Evolutionary conservation across 768 basidiomycete species (phyloP).

Genomic region (Agrocybe chaxingu): DNA sequence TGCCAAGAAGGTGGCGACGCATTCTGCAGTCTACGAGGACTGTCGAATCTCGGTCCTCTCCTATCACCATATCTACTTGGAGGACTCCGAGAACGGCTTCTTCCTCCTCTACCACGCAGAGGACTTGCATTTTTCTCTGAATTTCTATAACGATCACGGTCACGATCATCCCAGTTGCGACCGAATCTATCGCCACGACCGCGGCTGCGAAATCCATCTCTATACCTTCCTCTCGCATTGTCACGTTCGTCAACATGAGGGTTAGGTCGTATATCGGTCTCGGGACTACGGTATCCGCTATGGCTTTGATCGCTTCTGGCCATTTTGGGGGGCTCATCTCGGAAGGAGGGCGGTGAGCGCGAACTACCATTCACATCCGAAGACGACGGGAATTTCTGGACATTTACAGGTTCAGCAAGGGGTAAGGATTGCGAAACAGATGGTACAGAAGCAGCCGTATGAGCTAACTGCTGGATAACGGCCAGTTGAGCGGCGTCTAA

Average conservation of each 20-base stretch:
- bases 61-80: slow-evolving; percentile 50
- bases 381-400: slow-evolving; percentile 26
- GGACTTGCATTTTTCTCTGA: slow-evolving; percentile 34
- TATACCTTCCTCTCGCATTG: slow-evolving; percentile 48
- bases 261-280: slow-evolving; percentile 46
- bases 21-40: slow-evolving; percentile 45
- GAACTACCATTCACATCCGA: slow-evolving; percentile 32
- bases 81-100: slow-evolving; percentile 76
- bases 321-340: slow-evolving; percentile 41
- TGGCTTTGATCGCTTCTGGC: slow-evolving; percentile 38
- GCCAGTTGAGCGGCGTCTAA: slow-evolving; percentile 61
- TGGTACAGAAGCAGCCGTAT: slow-evolving; percentile 43
- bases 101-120: slow-evolving; percentile 38
- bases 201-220: slow-evolving; percentile 57
- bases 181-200: slow-evolving; percentile 51
- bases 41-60: slow-evolving; percentile 53
- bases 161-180: slow-evolving; percentile 57
- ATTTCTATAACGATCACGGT: slow-evolving; percentile 50
- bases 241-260: slow-evolving; percentile 49
- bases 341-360: slow-evolving; percentile 33
- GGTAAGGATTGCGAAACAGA: slow-evolving; percentile 29
- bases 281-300: slow-evolving; percentile 48
- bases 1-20: slow-evolving; percentile 24
- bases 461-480: slow-evolving; percentile 73
- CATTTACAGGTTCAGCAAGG: slow-evolving; percentile 26